Evolutionary conservation across 352 stramenopile species (phyloP), one percentile per base, ranked within the genome.

Genomic region (Phytopythium sindhum): DNA sequence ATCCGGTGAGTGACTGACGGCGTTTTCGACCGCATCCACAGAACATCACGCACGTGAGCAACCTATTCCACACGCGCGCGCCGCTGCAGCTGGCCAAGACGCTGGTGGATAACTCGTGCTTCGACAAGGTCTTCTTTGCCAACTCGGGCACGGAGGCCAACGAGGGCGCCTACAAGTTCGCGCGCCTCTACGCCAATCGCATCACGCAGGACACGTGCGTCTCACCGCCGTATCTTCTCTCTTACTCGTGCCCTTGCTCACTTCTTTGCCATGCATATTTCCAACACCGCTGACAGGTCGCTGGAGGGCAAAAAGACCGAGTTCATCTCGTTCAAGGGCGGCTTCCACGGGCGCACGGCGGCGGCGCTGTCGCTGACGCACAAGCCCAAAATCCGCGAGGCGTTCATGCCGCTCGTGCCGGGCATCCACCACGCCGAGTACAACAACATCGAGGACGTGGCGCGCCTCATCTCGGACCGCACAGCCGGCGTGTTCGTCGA

Each of bases 81-180:
- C 95, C 98, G 60, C 90, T 97, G 33, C 74, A 95, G 51, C 78
- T 99, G 26, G 97, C 96, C 26, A 89, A 98, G 68, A 98, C 86
- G 75, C 81, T 99, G 8, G 91, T 98, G 61, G 87, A 98, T 64
- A 98, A 98, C 70, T 98, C 90, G n/a, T 84, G 82, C 47, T 97
- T 98, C 62, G 88, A 96, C 73, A 98, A 98, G 72, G 97, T 96
- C n/a, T 99, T 99, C 78, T 99, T 99, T 78, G 98, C 91, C 73
- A 99, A 99, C 76, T 98, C 86, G 3, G 84, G 97, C 57, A 97
- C 90, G 19, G 92, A 98, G 69, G 86, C 88, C 56, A 96, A 94
- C 70, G 88, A 96, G 68, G 89, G 79, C 23, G 88, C 88, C 1
- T 89, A 92, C 70, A 96, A 96, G 65, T 96, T 96, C 60, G 84